These are phyloP conservation scores for Globisporangium barbulae DNA, from an alignment of 352 stramenopile genomes.

Conservation along the genomic window DNA sequence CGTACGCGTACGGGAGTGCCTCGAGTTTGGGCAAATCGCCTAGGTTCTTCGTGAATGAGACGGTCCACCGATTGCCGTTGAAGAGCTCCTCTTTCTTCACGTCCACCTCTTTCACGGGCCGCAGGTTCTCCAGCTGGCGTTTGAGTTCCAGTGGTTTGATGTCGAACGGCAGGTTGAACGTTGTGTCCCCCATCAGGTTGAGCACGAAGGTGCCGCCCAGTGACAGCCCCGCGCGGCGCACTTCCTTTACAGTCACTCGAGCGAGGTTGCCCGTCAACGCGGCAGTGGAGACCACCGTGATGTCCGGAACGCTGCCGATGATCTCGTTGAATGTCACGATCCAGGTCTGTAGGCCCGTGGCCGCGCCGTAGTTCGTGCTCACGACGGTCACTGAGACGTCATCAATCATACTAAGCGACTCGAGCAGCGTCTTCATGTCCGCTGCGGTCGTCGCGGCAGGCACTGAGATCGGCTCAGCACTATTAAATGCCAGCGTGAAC, in stretches of 20 bases:
- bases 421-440: slow-evolving; percentile 59
- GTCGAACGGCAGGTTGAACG: slow-evolving; percentile 90
- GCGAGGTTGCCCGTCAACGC: slow-evolving; percentile 58
- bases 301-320: slow-evolving; percentile 83
- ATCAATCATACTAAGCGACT: slow-evolving; percentile 75
- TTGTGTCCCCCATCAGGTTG: slow-evolving; percentile 90
- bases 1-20: slow-evolving; percentile 87
- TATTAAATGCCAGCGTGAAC: slow-evolving; percentile 65
- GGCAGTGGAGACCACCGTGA: slow-evolving; percentile 61
- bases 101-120: slow-evolving; percentile 57
- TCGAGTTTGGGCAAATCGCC: slow-evolving; percentile 92
- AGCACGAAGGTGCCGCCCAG: slow-evolving; percentile 93
- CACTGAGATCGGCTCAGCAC: slow-evolving; percentile 41
- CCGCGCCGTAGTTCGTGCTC: slow-evolving; percentile 45
- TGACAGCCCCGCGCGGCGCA: slow-evolving; percentile 71
- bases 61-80: slow-evolving; percentile 90
- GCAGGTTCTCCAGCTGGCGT: slow-evolving; percentile 72
- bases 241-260: slow-evolving; percentile 59
- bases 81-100: slow-evolving; percentile 64
- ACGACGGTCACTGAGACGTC: slow-evolving; percentile 59
- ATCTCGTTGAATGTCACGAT: slow-evolving; percentile 92
- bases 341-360: slow-evolving; percentile 59
- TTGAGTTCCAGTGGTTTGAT: slow-evolving; percentile 86
- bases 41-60: slow-evolving; percentile 95
- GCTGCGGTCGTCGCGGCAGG: slow-evolving; percentile 29